Evolutionary conservation across 139 green algal species (phyloP).

Genomic region (Diplosphaera chodatii): DNA sequence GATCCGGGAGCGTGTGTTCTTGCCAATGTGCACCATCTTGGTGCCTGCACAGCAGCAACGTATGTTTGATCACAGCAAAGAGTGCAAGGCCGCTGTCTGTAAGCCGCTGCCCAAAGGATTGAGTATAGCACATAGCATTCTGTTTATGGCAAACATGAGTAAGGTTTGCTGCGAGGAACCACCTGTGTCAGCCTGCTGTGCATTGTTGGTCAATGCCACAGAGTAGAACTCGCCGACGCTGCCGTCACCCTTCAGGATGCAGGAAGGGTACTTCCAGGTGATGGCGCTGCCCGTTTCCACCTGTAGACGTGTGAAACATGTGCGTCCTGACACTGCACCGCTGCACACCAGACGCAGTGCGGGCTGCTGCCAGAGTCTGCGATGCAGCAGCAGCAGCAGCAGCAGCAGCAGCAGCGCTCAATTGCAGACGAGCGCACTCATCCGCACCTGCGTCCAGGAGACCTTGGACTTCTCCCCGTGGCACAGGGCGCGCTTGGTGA

Average conservation of each 20-base stretch:
- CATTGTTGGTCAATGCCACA: conserved; percentile 98
- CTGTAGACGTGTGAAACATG: too few relatives aligned
- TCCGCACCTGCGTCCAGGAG: conserved; percentile 90
- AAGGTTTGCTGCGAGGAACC: too few relatives aligned
- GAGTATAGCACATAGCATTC: too few relatives aligned
- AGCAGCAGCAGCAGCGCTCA: not conserved
- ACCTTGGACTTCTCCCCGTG: conserved; percentile 90
- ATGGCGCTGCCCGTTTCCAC: conserved; percentile 97
- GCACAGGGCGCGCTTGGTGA: conserved; percentile 97
- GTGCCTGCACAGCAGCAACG: too few relatives aligned
- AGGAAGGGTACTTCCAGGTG: conserved; percentile 98
- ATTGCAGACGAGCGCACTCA: not conserved
- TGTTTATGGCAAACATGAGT: too few relatives aligned
- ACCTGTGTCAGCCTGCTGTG: conserved; percentile 64
- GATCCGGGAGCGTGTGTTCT: conserved; percentile 95
- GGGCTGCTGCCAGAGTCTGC: too few relatives aligned
- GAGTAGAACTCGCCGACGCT: conserved; percentile 95
- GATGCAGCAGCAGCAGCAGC: too few relatives aligned
- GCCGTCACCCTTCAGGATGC: conserved; percentile 91
- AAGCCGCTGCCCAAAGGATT: too few relatives aligned
- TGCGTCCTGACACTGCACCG: too few relatives aligned
- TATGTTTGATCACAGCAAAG: not conserved
- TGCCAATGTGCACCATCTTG: conserved; percentile 98
- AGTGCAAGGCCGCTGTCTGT: too few relatives aligned
- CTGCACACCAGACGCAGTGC: too few relatives aligned